Conservation (phyloP, 164 flowering plant genomes). For the Stephania japonica region DNA sequence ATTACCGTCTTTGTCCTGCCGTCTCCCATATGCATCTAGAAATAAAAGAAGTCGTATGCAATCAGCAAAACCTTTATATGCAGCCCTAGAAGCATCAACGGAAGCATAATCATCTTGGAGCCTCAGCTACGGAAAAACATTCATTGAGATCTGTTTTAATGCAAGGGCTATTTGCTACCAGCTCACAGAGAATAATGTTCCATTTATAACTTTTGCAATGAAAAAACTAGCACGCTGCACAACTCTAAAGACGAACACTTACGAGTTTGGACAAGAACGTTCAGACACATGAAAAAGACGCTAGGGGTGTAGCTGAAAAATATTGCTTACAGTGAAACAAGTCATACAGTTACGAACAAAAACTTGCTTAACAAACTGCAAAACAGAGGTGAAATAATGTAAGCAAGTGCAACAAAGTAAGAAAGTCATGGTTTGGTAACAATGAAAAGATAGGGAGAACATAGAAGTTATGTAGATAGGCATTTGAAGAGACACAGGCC, state of each 20-base stretch:
- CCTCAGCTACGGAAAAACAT: neutral
- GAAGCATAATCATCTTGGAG: neutral
- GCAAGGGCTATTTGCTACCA: neutral
- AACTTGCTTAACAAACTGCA: neutral
- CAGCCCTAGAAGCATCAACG: constrained; percentile 62
- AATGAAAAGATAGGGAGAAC: no score
- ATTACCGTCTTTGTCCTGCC: constrained; percentile 93
- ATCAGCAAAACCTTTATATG: constrained; percentile 96
- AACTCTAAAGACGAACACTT: neutral
- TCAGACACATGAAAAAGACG: neutral
- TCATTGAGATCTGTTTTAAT: neutral
- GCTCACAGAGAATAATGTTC: neutral
- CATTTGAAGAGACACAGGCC: no score
- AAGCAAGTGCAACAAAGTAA: neutral
- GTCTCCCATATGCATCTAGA: constrained; percentile 83
- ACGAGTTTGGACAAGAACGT: neutral
- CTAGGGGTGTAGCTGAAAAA: neutral
- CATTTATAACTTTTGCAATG: neutral
- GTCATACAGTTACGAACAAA: neutral
- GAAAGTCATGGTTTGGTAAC: neutral
- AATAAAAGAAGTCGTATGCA: constrained; percentile 88
- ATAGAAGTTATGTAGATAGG: no score
- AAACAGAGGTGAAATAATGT: neutral
- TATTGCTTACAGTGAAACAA: neutral
- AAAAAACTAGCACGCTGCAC: neutral